Conservation (phyloP, 1,284 basidiomycete species). For the Heterobasidion annosum region DNA sequence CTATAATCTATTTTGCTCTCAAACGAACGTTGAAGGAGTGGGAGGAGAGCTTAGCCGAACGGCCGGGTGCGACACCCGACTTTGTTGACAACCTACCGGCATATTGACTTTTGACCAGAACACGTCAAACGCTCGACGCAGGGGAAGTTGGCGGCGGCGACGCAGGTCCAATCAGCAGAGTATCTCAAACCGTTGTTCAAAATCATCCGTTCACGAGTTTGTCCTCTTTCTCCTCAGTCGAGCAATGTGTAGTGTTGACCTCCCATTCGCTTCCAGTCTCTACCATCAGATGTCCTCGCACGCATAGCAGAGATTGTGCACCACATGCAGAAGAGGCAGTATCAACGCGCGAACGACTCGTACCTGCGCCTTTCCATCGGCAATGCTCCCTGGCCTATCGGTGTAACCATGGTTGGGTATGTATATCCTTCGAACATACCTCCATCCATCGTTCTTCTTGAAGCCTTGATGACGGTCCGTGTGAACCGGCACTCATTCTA, state of each 20-base stretch:
- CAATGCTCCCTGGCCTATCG: conserved; percentile 99
- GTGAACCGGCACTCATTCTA: neutral
- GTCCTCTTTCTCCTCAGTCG: conserved; percentile 21
- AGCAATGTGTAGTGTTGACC: neutral
- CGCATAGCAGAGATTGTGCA: conserved; percentile 95
- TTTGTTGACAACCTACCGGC: neutral
- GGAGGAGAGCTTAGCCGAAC: conserved; percentile 88
- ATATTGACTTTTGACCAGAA: conserved; percentile 5
- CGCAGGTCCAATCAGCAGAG: conserved; percentile 91
- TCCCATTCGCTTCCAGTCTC: conserved; percentile 36
- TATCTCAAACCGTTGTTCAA: conserved; percentile 98
- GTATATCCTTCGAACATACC: conserved; percentile 18
- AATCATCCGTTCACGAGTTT: conserved; percentile 72
- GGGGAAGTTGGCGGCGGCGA: conserved; percentile 91
- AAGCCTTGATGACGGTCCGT: neutral
- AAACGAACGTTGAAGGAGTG: conserved; percentile 93
- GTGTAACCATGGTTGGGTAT: conserved; percentile 97
- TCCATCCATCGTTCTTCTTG: neutral
- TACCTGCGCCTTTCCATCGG: conserved; percentile 96
- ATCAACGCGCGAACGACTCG: conserved; percentile 92
- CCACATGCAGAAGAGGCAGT: conserved; percentile 91
- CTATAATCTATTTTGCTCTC: conserved; percentile 93
- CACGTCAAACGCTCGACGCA: conserved; percentile 76
- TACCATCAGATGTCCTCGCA: conserved; percentile 80
- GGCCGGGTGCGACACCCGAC: conserved; percentile 56